These are phyloP conservation scores for Sugiyamaella xylanicola DNA, from an alignment of 1,139 yeast genomes.

Conservation along the genomic window DNA sequence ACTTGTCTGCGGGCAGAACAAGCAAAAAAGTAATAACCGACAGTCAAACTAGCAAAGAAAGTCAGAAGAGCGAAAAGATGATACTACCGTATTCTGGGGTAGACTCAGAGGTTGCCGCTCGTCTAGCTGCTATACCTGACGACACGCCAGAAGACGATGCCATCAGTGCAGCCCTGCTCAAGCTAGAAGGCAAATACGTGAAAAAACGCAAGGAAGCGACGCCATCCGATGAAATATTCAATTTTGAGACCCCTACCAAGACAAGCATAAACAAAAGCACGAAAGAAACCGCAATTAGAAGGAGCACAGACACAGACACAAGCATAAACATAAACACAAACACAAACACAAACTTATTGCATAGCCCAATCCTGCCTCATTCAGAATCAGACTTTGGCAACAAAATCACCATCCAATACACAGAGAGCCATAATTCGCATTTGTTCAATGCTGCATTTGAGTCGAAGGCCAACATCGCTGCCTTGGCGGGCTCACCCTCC, in stretches of 20 bases:
- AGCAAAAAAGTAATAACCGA: background rate
- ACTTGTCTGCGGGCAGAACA: background rate
- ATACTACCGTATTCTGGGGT: slow-evolving; percentile 29
- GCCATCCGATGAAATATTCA: background rate
- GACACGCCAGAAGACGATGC: slow-evolving; percentile 71
- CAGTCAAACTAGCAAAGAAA: background rate
- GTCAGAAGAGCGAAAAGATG: background rate
- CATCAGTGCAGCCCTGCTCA: slow-evolving; percentile 69
- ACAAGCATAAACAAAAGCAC: background rate
- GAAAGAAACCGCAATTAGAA: background rate
- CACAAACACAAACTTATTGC: background rate
- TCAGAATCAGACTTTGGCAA: slow-evolving; percentile 11
- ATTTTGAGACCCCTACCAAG: background rate
- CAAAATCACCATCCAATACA: slow-evolving; percentile 17
- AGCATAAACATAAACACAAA: background rate
- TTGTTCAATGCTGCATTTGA: slow-evolving; percentile 31
- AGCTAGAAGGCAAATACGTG: slow-evolving; percentile 66
- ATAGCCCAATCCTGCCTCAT: background rate
- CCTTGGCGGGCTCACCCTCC: slow-evolving; percentile 14
- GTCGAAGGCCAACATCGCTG: slow-evolving; percentile 27
- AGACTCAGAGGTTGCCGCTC: slow-evolving; percentile 34
- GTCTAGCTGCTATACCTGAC: slow-evolving; percentile 59
- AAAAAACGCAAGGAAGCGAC: slow-evolving; percentile 21
- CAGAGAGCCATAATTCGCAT: slow-evolving; percentile 26
- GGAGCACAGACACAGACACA: background rate